phyloP scores from a whole-genome alignment of 2,329 filamentous ascomycete genomes.

The Cladophialophora psammophila region DNA sequence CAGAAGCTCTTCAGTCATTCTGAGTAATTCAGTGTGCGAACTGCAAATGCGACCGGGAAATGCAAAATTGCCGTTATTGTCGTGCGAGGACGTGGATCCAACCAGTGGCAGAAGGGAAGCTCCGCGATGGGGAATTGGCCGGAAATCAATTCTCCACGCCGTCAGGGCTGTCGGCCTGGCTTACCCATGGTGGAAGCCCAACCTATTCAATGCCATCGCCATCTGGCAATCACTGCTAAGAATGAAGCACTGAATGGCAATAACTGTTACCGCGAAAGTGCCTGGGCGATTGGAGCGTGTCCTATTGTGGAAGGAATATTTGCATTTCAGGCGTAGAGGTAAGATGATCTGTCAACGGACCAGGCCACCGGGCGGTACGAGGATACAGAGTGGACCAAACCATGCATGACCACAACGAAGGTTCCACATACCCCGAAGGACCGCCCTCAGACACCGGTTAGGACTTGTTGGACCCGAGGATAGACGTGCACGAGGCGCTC shows the following conservation, averaged over 20 bases:
- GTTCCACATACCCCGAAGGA: not conserved
- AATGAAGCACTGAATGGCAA: not conserved
- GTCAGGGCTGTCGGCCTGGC: not conserved
- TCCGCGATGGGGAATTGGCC: not conserved
- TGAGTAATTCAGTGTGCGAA: not conserved
- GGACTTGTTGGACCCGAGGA: constrained; percentile 77
- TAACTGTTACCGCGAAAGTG: not conserved
- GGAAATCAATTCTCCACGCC: not conserved
- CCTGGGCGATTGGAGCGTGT: not conserved
- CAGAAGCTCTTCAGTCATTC: not conserved
- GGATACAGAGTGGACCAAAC: not conserved
- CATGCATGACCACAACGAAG: not conserved
- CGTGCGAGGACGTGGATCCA: constrained; percentile 5
- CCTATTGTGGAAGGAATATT: not conserved
- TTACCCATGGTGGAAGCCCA: not conserved
- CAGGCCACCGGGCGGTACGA: not conserved
- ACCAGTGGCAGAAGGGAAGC: not conserved
- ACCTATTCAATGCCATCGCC: not conserved
- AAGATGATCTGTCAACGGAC: not conserved
- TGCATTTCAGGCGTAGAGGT: not conserved
- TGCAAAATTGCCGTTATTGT: not conserved
- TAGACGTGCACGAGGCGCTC: constrained; percentile 80
- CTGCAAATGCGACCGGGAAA: not conserved
- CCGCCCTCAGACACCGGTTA: constrained; percentile 2
- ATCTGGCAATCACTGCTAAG: not conserved